Percentiles rank a stretch among this genome's conserved stretches.
phyloP scores from a whole-genome alignment of 1,284 basidiomycete species.

The Cerioporus squamosus region DNA sequence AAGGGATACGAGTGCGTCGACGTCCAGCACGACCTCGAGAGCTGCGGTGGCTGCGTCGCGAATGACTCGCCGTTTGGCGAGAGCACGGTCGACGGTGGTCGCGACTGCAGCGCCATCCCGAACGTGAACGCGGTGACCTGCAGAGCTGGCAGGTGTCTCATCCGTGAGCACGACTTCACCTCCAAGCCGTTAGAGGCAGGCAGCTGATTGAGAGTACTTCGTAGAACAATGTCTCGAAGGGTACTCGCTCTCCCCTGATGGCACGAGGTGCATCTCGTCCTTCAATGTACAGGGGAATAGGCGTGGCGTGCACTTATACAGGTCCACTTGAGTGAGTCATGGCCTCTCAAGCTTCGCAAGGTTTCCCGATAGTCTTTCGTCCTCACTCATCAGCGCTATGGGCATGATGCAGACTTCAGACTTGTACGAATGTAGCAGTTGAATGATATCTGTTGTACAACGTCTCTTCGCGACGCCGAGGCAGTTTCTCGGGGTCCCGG shows the following conservation, averaged over 20 bases:
- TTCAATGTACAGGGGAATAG: neutral
- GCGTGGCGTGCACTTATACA: neutral
- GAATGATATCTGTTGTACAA: neutral
- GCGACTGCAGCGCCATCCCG: conserved; percentile 33
- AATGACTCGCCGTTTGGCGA: conserved; percentile 27
- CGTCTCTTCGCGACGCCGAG: neutral
- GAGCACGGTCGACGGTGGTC: conserved; percentile 18
- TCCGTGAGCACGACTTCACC: conserved; percentile 23
- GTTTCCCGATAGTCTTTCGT: too few relatives aligned
- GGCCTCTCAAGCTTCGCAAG: too few relatives aligned
- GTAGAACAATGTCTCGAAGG: conserved; percentile 20
- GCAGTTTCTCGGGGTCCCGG: too few relatives aligned
- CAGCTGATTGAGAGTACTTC: neutral
- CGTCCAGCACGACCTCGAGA: conserved; percentile 28
- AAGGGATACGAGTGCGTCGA: conserved; percentile 29
- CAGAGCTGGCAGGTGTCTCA: conserved; percentile 20
- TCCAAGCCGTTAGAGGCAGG: neutral
- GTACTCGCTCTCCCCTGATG: conserved; percentile 16
- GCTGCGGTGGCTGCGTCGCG: conserved; percentile 30
- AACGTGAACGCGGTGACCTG: conserved; percentile 28
- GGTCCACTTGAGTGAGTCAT: too few relatives aligned
- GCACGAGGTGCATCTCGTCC: conserved; percentile 12
- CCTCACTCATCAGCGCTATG: neutral
- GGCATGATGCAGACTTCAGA: neutral
- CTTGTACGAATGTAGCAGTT: neutral